Base-by-base conservation (phyloP, 345 rosid species). In the Acer saccharum region DNA sequence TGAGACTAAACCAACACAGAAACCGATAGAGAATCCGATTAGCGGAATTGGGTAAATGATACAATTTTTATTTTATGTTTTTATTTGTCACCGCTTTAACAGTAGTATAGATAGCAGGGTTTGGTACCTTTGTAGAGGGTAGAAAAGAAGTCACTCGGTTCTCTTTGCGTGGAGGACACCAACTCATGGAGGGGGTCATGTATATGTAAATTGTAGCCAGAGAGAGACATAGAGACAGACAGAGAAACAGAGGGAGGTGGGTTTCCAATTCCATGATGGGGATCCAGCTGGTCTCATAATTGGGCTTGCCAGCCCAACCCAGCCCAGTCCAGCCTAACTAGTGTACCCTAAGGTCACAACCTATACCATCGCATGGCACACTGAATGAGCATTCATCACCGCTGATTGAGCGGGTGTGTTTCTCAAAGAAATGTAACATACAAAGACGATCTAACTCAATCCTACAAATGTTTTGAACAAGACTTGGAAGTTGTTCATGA, bases 151-250 rank as follows among this genome's bases (percentile, higher is more conserved):
- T 60, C 74, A 60, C 74, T 39, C 68, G 10, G 68, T 48, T 60
- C 64, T 62, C 72, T 79, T 73, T 41, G 83, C 83, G 70, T 83
- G 83, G 81, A 73, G 83, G 78, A 73, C 80, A 77, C 83, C 83
- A 83, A 76, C 83, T 65, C 74, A 10, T 13, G 2, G 6, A 13
- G 44, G 39, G 76, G 52, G 39, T 35, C 3, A 35, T 35, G 39
- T 35, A 7, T 1, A 48, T 23, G 74, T 54, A 70, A 27, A 29
- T 8, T 21, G 35, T 58, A 60, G 25, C 2, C 62, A 6, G 10
- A n/a, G 62, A n/a, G 10, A n/a, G 62, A n/a, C 23, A 60, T 8
- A 46, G 50, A 46, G 13, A 46, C 50, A 6, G 17, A 35, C 21
- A 43, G 11, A 43, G 46, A 43, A 9, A 43, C 10, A 43, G 46